Evolutionary conservation across 306 rosid species (phyloP), one percentile per base, ranked within the genome.

Genomic region (Prosopis cineraria): DNA sequence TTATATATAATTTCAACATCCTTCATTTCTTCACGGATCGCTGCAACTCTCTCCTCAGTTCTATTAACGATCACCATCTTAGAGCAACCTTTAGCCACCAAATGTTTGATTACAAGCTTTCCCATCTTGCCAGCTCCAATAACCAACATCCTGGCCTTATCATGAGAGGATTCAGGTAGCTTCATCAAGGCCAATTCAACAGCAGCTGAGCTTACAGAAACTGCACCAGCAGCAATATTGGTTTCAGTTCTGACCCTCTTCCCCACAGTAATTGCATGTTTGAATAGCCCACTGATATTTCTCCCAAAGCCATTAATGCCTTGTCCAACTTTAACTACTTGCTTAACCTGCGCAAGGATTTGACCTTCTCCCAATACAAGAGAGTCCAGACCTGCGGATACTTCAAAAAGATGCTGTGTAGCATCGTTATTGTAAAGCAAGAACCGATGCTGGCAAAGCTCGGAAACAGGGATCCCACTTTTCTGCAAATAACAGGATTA

Each of bases 101-200:
- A 87, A 83, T 95, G 98, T 80, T 95, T 95, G 80, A 95, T 95
- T 66, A 95, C 98, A 78, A 96, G 96, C 85, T 96, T 96, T 62
- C 98, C 99, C 99, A 96, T 96, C 88, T 96, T 96, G 29, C 99
- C 99, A 25, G 97, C 98, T 84, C 99, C 99, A 33, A 96, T 81
- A 69, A 93, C 89, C 85, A 96, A 79, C 91, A 96, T 93, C 65
- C 89, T 85, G 50, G 91, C 91, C 76, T 71, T 83, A 59, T 82
- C 88, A 76, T 87, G 91, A 7, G 96, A 88, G 55, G 86, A 47
- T 78, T 80, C 88, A 25, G 99, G 98, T 77, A 96, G 87, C 88
- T 96, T 96, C 98, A 96, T 90, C 52, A 82, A 83, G 78, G 97
- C 97, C 84, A 96, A 84, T 81, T 96, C 99, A 16, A 93, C 99